Evolutionary conservation across 2,329 filamentous ascomycete genomes (phyloP).

Genomic region (Trichoderma guizhouense): DNA sequence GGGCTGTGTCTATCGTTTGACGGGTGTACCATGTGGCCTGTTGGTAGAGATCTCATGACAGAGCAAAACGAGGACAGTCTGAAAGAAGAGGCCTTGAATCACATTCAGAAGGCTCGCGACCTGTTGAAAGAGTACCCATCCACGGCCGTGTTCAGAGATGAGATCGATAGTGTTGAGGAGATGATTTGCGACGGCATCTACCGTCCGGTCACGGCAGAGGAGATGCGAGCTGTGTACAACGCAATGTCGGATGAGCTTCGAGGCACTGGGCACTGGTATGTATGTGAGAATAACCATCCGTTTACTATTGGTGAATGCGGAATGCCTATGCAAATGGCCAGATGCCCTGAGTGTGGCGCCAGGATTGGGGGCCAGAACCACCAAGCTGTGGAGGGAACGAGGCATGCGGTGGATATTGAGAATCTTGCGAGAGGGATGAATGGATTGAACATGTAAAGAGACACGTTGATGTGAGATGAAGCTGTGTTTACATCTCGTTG

Average conservation of each 20-base stretch:
- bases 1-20: conserved; percentile 31
- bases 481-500: not conserved
- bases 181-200: conserved; percentile 35
- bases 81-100: conserved; percentile 7
- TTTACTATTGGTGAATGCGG: conserved; percentile 66
- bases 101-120: not conserved
- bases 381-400: conserved; percentile 48
- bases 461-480: not conserved
- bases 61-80: conserved; percentile 16
- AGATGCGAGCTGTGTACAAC: conserved; percentile 41
- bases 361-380: conserved; percentile 55
- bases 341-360: conserved; percentile 60
- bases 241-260: conserved; percentile 44
- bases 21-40: conserved; percentile 1
- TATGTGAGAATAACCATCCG: conserved; percentile 30
- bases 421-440: not conserved
- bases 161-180: conserved; percentile 2
- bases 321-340: conserved; percentile 58
- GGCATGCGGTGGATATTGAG: conserved; percentile 35
- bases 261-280: conserved; percentile 37
- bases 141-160: not conserved
- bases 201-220: conserved; percentile 39
- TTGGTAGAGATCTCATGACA: not conserved
- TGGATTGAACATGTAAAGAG: not conserved
- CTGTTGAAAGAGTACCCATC: not conserved